Evolutionary conservation across 2,329 filamentous ascomycete genomes (phyloP).

Genomic region (Fusarium penzigii): DNA sequence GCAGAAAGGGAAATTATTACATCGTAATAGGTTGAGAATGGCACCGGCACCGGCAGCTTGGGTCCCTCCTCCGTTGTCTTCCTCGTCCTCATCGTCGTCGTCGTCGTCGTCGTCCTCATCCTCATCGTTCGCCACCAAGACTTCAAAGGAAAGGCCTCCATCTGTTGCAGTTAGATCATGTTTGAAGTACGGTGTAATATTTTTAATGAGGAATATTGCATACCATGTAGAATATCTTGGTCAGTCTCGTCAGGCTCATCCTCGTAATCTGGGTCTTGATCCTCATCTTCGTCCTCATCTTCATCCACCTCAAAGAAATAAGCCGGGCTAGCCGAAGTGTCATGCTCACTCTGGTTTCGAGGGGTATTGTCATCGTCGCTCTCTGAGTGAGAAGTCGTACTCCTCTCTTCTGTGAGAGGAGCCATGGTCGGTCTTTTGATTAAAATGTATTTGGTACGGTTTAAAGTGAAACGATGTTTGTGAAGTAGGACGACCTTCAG

Average conservation of each 20-base stretch:
- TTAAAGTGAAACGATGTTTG: slow-evolving; percentile 14
- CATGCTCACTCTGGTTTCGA: slow-evolving; percentile 9
- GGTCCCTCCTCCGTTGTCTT: slow-evolving; percentile 11
- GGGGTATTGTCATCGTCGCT: slow-evolving; percentile 9
- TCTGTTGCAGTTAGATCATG: slow-evolving; percentile 9
- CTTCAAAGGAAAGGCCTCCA: slow-evolving; percentile 21
- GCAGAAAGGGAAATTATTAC: slow-evolving; percentile 18
- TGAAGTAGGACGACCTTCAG: slow-evolving; percentile 15
- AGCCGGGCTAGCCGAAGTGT: slow-evolving; percentile 13
- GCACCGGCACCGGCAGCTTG: slow-evolving; percentile 30
- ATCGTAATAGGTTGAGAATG: slow-evolving; percentile 33
- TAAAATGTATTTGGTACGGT: slow-evolving; percentile 1
- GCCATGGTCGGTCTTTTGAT: slow-evolving; percentile 13
- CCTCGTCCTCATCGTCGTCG: slow-evolving; percentile 21
- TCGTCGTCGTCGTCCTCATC: slow-evolving; percentile 26
- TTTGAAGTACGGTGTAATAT: background rate
- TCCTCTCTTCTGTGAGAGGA: slow-evolving; percentile 8
- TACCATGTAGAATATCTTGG: slow-evolving; percentile 26
- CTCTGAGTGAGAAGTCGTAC: slow-evolving; percentile 3
- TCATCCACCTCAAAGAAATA: slow-evolving; percentile 24
- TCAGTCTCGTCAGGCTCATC: slow-evolving; percentile 32
- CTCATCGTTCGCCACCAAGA: slow-evolving; percentile 20
- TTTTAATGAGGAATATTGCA: background rate
- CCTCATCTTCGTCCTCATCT: slow-evolving; percentile 38
- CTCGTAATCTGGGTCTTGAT: slow-evolving; percentile 27